Evolutionary conservation across 164 flowering plant genomes (phyloP).

Genomic region (grape (Vitis vinifera)): DNA sequence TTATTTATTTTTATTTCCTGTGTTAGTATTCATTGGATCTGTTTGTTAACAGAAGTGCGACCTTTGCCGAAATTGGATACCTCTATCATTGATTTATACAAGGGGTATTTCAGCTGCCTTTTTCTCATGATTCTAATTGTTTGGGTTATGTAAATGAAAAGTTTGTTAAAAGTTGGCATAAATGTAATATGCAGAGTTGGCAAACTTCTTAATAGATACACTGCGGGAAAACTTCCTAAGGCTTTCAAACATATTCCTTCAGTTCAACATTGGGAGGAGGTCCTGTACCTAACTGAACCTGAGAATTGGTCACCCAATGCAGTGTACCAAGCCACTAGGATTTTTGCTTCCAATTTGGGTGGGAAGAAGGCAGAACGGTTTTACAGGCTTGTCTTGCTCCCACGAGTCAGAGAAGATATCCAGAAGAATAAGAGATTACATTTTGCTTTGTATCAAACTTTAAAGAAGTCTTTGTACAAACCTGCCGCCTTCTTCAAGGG

Average conservation of each 20-base stretch:
- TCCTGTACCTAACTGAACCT: conserved; percentile 85
- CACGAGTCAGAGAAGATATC: conserved; percentile 84
- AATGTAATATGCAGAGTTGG: conserved; percentile 61
- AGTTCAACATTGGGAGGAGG: conserved; percentile 71
- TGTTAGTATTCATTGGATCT: conserved; percentile 2
- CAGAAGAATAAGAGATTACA: conserved; percentile 80
- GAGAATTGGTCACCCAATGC: conserved; percentile 98
- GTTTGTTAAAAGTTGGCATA: conserved; percentile 5
- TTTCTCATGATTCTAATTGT: background rate
- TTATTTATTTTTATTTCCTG: background rate
- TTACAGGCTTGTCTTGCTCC: conserved; percentile 83
- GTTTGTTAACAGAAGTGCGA: conserved; percentile 44
- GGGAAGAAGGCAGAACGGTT: conserved; percentile 77
- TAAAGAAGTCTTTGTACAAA: conserved; percentile 86
- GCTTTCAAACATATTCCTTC: conserved; percentile 83
- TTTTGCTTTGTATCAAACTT: conserved; percentile 77
- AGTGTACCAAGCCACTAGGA: conserved; percentile 87
- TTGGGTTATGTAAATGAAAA: background rate
- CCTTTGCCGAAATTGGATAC: conserved; percentile 69
- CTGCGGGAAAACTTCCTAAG: conserved; percentile 86
- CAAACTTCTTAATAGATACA: conserved; percentile 63
- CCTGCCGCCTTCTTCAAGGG: conserved; percentile 95
- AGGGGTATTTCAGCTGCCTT: conserved; percentile 53
- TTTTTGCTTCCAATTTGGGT: conserved; percentile 82
- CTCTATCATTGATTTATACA: conserved; percentile 65